Evolutionary conservation across 2,329 filamentous ascomycete species (phyloP), one percentile per base, ranked within the genome.

Genomic region (Rachicladosporium sp.): DNA sequence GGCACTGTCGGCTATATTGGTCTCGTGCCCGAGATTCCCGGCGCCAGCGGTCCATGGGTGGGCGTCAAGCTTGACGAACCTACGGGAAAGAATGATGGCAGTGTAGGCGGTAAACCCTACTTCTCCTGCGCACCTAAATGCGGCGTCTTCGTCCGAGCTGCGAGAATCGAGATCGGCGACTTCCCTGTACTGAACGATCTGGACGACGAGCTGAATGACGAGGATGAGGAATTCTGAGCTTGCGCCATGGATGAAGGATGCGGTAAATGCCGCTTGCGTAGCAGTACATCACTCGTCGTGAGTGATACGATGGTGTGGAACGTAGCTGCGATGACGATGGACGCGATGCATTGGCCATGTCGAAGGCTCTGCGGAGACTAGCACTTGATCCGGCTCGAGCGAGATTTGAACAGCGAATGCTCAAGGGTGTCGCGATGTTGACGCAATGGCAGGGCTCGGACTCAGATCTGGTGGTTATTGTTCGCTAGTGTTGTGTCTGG

Each of bases 11-110:
- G 67, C 60, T 88, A 82, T 57, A 72, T 88, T 38, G 84, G 84
- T 21, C 71, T 78, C 12, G 79, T 89, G 35, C 71, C 76, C 43
- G 80, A 87, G 62, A 86, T 89, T 46, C 78, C 80, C 4, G 54
- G 56, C 11, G 72, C 71, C 37, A 69, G 76, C 15, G 63, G 63
- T 11, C 51, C 62, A 64, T 91, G 84, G 84, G 68, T 89, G 12
- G 84, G 82, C 31, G 67, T 91, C 38, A 57, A 58, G 15, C 70
- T 88, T 38, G 83, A 89, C 56, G 83, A 89, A 62, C 82, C 84
- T 1, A 80, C 80, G 33, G 84, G 82, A 41, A 85, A 83, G 67
- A 91, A 89, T 54, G 82, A 89, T 58, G 84, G 85, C 43, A 79
- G 76, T 50, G 75, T 87, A 49, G 61, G 63, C 42, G 68, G 67